Conservation (phyloP, 2,329 filamentous ascomycete genomes). For the Beauveria sp. region DNA sequence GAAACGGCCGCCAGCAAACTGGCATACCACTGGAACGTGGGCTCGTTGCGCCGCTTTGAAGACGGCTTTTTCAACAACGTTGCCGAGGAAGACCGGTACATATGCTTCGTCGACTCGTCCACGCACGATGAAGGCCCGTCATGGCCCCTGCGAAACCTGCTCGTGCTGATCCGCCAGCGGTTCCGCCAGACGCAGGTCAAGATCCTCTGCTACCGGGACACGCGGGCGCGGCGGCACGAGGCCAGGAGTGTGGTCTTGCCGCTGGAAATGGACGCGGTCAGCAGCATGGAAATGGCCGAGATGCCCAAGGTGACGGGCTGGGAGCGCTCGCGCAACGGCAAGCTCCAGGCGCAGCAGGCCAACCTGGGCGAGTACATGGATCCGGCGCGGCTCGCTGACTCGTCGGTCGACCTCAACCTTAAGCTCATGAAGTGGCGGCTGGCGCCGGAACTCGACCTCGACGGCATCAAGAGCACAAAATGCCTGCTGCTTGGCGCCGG, state of each 20-base stretch:
- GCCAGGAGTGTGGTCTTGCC: constrained; percentile 73
- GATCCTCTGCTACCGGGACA: constrained; percentile 85
- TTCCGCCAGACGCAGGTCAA: constrained; percentile 73
- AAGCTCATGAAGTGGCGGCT: constrained; percentile 99
- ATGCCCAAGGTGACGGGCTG: constrained; percentile 93
- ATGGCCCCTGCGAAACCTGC: constrained; percentile 86
- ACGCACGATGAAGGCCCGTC: constrained; percentile 82
- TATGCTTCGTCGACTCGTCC: constrained; percentile 87
- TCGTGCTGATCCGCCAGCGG: constrained; percentile 75
- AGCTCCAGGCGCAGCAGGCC: constrained; percentile 68
- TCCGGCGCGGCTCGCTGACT: constrained; percentile 76
- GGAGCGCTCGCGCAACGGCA: constrained; percentile 76
- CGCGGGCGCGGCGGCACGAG: constrained; percentile 67
- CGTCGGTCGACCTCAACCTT: constrained; percentile 90
- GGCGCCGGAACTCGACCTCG: constrained; percentile 78
- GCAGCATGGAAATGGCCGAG: constrained; percentile 35
- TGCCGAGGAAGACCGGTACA: constrained; percentile 65
- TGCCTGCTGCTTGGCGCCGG: constrained; percentile 89
- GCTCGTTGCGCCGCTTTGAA: constrained; percentile 70
- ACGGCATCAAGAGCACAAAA: constrained; percentile 80
- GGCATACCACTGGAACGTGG: constrained; percentile 70
- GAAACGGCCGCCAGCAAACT: constrained; percentile 41
- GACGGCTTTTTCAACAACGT: constrained; percentile 76
- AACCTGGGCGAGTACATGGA: constrained; percentile 93
- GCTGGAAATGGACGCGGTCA: constrained; percentile 46